phyloP scores from a whole-genome alignment of 257 asterid genomes.

The Leptodermis oblonga region DNA sequence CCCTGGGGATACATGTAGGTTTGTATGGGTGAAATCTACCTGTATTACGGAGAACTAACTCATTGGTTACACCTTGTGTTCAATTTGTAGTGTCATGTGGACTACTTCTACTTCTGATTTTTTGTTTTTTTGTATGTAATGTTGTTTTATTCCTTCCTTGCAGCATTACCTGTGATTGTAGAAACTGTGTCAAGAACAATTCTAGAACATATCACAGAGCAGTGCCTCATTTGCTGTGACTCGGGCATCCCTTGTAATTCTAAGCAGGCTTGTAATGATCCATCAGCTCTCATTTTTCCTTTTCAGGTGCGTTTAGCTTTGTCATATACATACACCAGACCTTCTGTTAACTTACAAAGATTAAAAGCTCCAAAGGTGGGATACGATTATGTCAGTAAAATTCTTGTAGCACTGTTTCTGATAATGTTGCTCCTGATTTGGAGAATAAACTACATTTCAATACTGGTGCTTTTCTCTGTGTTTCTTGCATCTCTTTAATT shows the following conservation, averaged over 20 bases:
- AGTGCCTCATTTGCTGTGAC: constrained; percentile 92
- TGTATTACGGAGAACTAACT: background rate
- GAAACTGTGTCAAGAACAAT: constrained; percentile 73
- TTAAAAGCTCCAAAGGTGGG: background rate
- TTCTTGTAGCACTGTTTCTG: background rate
- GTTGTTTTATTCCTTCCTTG: constrained; percentile 19
- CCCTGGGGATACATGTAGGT: background rate
- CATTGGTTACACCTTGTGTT: background rate
- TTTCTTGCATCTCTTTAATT: background rate
- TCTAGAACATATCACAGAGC: constrained; percentile 72
- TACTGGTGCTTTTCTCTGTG: background rate
- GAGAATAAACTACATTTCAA: background rate
- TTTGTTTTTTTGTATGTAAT: constrained; percentile 5
- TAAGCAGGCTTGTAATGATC: constrained; percentile 71
- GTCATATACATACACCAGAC: background rate
- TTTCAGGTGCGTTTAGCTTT: constrained; percentile 62
- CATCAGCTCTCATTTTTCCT: constrained; percentile 80
- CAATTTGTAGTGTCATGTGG: background rate
- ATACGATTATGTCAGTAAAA: background rate
- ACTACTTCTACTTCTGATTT: background rate
- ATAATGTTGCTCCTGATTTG: background rate
- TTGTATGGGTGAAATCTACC: background rate
- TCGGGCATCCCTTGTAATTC: constrained; percentile 81
- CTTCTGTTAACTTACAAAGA: background rate
- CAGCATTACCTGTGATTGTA: constrained; percentile 86